Percentiles rank a stretch among this genome's conserved stretches.
Conservation (phyloP, 2,329 filamentous ascomycete species). For the Alternaria tenuissima region DNA sequence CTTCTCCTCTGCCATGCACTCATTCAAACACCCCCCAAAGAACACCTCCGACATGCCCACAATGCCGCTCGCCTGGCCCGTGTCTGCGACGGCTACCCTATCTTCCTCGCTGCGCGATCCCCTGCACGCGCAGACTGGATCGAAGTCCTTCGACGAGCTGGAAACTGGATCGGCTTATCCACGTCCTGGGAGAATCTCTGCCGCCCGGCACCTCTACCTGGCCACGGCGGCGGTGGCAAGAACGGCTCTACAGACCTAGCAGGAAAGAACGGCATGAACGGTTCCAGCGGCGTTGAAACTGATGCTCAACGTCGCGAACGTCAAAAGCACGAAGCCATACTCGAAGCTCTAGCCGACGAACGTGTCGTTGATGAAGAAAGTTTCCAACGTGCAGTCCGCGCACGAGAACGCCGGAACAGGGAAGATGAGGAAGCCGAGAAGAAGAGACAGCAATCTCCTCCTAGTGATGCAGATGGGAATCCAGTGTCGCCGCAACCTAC, state of each 20-base stretch:
- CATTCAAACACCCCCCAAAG: conserved; percentile 78
- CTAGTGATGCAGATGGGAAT: conserved; percentile 2
- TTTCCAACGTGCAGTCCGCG: conserved; percentile 69
- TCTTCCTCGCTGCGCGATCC: conserved; percentile 76
- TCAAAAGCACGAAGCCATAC: conserved; percentile 70
- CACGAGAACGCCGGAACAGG: conserved; percentile 64
- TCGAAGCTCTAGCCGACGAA: conserved; percentile 73
- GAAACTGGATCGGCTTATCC: conserved; percentile 73
- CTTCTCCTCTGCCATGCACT: conserved; percentile 81
- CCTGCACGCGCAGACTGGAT: conserved; percentile 82
- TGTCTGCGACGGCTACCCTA: conserved; percentile 79
- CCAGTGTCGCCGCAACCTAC: conserved; percentile 9
- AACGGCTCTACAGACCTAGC: conserved; percentile 1
- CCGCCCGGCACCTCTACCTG: conserved; percentile 54
- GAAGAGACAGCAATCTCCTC: conserved; percentile 5
- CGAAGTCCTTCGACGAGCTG: conserved; percentile 72
- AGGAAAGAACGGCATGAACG: conserved; percentile 6
- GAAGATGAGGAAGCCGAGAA: conserved; percentile 63
- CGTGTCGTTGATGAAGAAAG: conserved; percentile 71
- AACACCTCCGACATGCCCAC: conserved; percentile 79
- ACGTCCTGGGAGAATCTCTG: conserved; percentile 77
- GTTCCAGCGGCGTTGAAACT: conserved; percentile 46
- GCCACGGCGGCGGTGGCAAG: conserved; percentile 22
- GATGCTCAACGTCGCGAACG: conserved; percentile 66
- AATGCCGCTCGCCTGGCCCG: conserved; percentile 80